Evolutionary conservation across 306 rosid genomes (phyloP), one percentile per base, ranked within the genome.

Genomic region (Mimosa pudica): DNA sequence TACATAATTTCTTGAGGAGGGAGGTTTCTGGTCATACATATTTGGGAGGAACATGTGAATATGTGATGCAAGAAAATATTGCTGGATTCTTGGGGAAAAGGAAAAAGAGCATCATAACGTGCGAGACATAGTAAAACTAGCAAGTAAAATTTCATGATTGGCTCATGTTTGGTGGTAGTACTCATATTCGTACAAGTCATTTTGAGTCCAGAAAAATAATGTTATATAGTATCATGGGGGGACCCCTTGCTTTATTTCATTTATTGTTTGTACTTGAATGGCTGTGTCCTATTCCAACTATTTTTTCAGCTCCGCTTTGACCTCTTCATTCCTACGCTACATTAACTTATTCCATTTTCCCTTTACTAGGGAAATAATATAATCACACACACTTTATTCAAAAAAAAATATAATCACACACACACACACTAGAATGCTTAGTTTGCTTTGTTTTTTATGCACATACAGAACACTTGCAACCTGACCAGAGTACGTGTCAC

Each of bases 31-130:
- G 42, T 42, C 5, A 9, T 17, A 44, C 73, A n/a, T n/a, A 9
- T 42, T 10, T 18, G 35, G 35, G 5, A 4, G 12, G 52, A 68
- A 68, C 76, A 35, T 20, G 44, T 49, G 52, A 68, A 68, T 71
- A 35, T 20, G 44, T 49, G 55, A 76, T n/a, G 49, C 33, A 65
- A 41, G 51, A 74, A 54, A 66, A 18, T 42, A 61, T 58, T 32
- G 55, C 70, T 69, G 36, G 51, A 70, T 54, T 79, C 55, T 44
- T 61, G 67, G 36, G 55, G 6, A 49, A 72, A 79, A 74, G 49
- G 51, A 6, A 0, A 1, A 74, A 58, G 35, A 20, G 51, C 65
- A 55, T n/a, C 63, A 55, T 24, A 17, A 16, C 45, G 10, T 18
- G 47, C 14, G 12, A 35, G 71, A 12, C 41, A 47, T 54, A 16